Evolutionary conservation across 192 early-diverging fungal species (phyloP).

Genomic region (Spinellus fusiger): DNA sequence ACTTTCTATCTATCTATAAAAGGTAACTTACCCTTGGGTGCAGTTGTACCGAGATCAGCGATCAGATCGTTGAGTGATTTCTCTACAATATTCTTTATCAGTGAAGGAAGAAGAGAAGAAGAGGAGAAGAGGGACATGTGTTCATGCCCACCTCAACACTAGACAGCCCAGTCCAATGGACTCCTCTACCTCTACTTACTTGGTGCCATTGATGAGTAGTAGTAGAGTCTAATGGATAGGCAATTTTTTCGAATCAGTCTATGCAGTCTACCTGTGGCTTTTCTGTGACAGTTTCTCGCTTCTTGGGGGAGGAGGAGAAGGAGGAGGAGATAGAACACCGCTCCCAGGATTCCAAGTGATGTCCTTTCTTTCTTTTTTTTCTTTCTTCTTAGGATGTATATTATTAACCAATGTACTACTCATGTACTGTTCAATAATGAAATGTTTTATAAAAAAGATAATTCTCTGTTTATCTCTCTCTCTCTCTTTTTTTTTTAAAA

Average conservation of each 20-base stretch:
- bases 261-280: not conserved
- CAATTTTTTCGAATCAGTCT: not conserved
- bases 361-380: too few relatives aligned
- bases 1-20: not conserved
- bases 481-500: too few relatives aligned
- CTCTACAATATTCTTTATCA: conserved; percentile 13
- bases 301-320: too few relatives aligned
- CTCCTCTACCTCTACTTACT: not conserved
- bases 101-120: not conserved
- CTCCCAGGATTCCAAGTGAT: too few relatives aligned
- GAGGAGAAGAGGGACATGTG: not conserved
- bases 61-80: conserved; percentile 46
- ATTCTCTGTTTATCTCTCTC: too few relatives aligned
- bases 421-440: too few relatives aligned
- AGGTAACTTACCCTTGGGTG: conserved; percentile 40
- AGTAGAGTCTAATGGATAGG: not conserved
- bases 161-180: too few relatives aligned
- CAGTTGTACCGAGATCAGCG: conserved; percentile 46
- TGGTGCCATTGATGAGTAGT: not conserved
- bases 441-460: too few relatives aligned
- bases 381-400: too few relatives aligned
- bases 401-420: too few relatives aligned
- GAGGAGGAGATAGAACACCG: not conserved
- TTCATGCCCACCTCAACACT: too few relatives aligned
- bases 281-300: not conserved